Evolutionary conservation across 1,284 basidiomycete species (phyloP).

Genomic region (Marasmius oreades): DNA sequence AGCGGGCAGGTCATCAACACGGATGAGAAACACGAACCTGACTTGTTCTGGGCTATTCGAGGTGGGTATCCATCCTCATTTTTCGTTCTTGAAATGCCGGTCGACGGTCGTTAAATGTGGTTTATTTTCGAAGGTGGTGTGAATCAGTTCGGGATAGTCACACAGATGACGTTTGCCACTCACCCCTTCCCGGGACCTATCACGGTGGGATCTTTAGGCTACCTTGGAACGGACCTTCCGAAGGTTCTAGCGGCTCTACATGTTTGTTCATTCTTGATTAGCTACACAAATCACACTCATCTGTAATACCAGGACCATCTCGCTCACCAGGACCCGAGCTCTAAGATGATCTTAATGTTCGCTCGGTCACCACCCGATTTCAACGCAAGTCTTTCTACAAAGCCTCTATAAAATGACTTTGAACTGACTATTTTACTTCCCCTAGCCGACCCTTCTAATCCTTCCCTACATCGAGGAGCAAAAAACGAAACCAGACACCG

Average conservation of each 20-base stretch:
- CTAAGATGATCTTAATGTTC: neutral
- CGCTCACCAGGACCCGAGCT: neutral
- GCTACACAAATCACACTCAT: neutral
- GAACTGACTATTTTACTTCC: too few relatives aligned
- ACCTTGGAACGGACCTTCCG: slow-evolving; percentile 15
- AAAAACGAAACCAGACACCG: neutral
- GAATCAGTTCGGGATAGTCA: slow-evolving; percentile 45
- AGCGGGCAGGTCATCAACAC: neutral
- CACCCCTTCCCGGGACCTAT: slow-evolving; percentile 22
- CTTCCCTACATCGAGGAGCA: neutral
- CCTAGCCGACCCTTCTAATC: neutral
- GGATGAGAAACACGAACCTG: too few relatives aligned
- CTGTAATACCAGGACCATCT: neutral
- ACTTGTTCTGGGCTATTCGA: slow-evolving; percentile 22
- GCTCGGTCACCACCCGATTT: neutral
- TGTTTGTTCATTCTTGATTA: too few relatives aligned
- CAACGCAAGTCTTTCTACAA: neutral
- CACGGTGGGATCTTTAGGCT: slow-evolving; percentile 18
- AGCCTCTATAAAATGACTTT: too few relatives aligned
- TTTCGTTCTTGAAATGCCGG: too few relatives aligned
- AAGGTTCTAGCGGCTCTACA: slow-evolving; percentile 12
- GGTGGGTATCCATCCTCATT: slow-evolving; percentile 14
- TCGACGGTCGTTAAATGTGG: too few relatives aligned
- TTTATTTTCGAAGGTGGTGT: too few relatives aligned
- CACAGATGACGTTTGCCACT: slow-evolving; percentile 35